phyloP scores from a whole-genome alignment of 192 early-diverging fungal genomes.

The Linnemannia zychae region DNA sequence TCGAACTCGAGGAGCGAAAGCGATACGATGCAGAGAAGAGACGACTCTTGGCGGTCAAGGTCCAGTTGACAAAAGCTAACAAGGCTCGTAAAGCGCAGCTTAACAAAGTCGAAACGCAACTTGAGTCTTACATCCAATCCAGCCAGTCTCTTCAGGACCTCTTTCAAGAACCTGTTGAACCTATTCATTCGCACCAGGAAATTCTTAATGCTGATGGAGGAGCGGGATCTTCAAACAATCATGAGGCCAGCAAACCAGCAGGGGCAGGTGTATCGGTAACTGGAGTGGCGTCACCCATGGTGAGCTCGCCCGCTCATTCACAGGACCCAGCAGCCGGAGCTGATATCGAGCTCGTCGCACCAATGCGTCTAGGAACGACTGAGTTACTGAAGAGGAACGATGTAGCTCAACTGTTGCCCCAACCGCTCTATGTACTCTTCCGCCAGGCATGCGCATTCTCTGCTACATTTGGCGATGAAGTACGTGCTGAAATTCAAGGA shows the following conservation, averaged over 20 bases:
- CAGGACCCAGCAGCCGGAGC: not conserved
- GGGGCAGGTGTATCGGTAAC: not conserved
- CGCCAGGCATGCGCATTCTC: conserved; percentile 31
- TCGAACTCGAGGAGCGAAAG: conserved; percentile 50
- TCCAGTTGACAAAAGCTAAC: conserved; percentile 38
- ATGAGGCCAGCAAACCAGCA: not conserved
- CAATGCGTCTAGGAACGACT: conserved; percentile 12
- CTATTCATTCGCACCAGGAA: conserved; percentile 22
- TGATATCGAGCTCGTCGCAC: conserved; percentile 7
- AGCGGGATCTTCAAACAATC: not conserved
- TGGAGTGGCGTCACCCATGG: not conserved
- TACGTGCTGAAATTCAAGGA: conserved; percentile 32
- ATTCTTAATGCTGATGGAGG: not conserved
- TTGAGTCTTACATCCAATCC: conserved; percentile 29
- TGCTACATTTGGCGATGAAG: conserved; percentile 31
- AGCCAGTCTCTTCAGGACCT: conserved; percentile 38
- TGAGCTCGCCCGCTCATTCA: conserved; percentile 6
- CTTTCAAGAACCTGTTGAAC: conserved; percentile 36
- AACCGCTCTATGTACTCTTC: conserved; percentile 34
- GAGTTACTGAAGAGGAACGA: conserved; percentile 27
- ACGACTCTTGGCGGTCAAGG: conserved; percentile 43
- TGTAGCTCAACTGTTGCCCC: conserved; percentile 26
- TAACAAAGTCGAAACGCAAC: conserved; percentile 38
- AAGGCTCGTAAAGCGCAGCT: conserved; percentile 31
- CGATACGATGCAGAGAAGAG: conserved; percentile 53